A percentile compares a stretch with the other conserved stretches of the same genome.
These are phyloP conservation scores for Penicillium rolfsii DNA, from an alignment of 2,329 filamentous ascomycete species.

Conservation along the genomic window DNA sequence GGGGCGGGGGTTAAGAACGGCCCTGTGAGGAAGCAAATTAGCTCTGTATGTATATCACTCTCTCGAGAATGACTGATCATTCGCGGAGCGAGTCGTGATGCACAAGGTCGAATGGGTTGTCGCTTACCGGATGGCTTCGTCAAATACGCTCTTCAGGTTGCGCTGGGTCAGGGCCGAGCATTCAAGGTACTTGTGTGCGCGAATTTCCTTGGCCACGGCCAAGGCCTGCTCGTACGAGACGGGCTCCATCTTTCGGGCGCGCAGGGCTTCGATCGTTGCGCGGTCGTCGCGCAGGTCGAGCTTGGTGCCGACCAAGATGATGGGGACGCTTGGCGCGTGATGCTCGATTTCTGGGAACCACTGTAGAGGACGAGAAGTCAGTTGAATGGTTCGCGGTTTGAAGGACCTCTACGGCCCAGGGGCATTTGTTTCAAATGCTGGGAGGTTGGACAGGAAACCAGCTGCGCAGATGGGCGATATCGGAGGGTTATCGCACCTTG, in stretches of 20 bases:
- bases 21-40: slow-evolving; percentile 35
- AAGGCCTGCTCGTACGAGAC: slow-evolving; percentile 93
- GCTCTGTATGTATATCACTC: background rate
- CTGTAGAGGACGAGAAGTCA: slow-evolving; percentile 50
- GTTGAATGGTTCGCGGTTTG: background rate
- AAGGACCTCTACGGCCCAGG: background rate
- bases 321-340: slow-evolving; percentile 91
- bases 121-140: slow-evolving; percentile 92
- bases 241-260: slow-evolving; percentile 94
- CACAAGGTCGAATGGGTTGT: background rate
- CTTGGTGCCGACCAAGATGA: slow-evolving; percentile 97
- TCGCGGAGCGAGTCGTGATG: background rate
- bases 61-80: background rate
- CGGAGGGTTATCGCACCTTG: slow-evolving; percentile 65
- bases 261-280: slow-evolving; percentile 76
- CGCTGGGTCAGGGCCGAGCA: slow-evolving; percentile 96
- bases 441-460: background rate
- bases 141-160: slow-evolving; percentile 97
- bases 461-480: background rate
- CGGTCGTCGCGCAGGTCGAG: slow-evolving; percentile 91
- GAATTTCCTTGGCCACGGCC: slow-evolving; percentile 88
- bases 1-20: slow-evolving; percentile 54
- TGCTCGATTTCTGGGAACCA: slow-evolving; percentile 98
- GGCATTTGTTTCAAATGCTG: background rate
- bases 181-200: slow-evolving; percentile 95